phyloP scores from a whole-genome alignment of 768 basidiomycete species.

The Hypholoma fasciculare region DNA sequence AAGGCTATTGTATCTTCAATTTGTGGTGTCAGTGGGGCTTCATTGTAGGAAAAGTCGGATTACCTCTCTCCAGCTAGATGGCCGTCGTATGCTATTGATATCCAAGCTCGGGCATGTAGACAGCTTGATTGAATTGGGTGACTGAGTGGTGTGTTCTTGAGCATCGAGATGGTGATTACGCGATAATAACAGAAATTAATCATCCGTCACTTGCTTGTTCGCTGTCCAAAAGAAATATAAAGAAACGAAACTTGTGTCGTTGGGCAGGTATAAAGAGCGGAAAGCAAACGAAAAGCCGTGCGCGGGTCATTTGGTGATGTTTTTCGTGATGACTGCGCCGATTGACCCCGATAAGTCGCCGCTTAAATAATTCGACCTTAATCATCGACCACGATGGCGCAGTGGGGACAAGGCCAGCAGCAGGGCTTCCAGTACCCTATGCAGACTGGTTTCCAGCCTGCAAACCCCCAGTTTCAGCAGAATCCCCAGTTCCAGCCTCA shows the following conservation, averaged over 20 bases:
- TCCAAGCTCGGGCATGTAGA: too few relatives aligned
- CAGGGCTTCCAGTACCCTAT: constrained; percentile 72
- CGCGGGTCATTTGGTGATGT: neutral
- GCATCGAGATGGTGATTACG: too few relatives aligned
- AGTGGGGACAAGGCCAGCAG: constrained; percentile 74
- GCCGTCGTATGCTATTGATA: too few relatives aligned
- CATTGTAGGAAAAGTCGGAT: too few relatives aligned
- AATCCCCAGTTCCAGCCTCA: constrained; percentile 46
- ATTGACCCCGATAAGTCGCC: constrained; percentile 10
- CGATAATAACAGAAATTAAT: too few relatives aligned
- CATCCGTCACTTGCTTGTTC: too few relatives aligned
- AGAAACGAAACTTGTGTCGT: neutral
- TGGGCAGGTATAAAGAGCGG: neutral
- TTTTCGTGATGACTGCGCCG: neutral
- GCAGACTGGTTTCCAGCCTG: constrained; percentile 63
- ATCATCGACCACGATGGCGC: constrained; percentile 57
- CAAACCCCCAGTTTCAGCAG: constrained; percentile 42
- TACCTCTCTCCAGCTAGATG: too few relatives aligned
- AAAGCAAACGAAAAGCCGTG: neutral
- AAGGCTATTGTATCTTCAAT: too few relatives aligned
- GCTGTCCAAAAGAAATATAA: too few relatives aligned
- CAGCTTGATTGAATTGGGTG: too few relatives aligned
- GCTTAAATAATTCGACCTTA: constrained; percentile 16
- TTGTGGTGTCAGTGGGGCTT: too few relatives aligned
- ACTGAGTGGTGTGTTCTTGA: too few relatives aligned